These are phyloP conservation scores for Rosa hybrid DNA, from an alignment of 331 rosid species.

Conservation along the genomic window DNA sequence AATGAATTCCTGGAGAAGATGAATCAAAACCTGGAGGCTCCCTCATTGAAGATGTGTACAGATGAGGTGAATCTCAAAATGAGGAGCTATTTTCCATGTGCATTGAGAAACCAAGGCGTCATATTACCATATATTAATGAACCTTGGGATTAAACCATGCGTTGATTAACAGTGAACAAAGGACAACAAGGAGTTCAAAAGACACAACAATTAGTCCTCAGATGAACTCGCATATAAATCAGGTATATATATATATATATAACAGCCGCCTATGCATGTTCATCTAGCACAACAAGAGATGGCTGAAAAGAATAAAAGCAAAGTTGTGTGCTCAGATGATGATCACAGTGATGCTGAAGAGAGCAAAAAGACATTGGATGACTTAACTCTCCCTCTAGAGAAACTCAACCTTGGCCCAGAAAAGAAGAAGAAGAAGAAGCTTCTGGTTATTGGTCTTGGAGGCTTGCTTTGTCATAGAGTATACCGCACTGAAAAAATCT, in stretches of 20 bases:
- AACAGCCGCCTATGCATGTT: neutral
- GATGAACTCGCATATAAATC: neutral
- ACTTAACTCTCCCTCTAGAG: conserved; percentile 13
- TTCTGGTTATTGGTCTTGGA: conserved; percentile 40
- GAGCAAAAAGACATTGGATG: neutral
- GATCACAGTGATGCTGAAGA: neutral
- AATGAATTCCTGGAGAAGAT: neutral
- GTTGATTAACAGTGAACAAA: neutral
- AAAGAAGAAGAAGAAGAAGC: conserved; percentile 60
- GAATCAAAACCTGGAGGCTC: neutral
- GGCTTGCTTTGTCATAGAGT: conserved; percentile 41
- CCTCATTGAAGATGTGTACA: neutral
- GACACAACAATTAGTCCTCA: neutral
- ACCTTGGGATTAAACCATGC: neutral
- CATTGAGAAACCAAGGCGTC: neutral
- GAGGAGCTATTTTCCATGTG: neutral
- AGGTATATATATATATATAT: neutral
- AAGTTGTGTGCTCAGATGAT: neutral
- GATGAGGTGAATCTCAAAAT: neutral
- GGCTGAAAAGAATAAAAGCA: conserved; percentile 18
- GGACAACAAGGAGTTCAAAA: neutral
- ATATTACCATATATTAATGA: neutral
- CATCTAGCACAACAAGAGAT: neutral
- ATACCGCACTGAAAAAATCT: neutral
- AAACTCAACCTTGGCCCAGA: conserved; percentile 43